These are phyloP conservation scores for Drechslera avenae DNA, from an alignment of 2,329 filamentous ascomycete species.

Conservation along the genomic window DNA sequence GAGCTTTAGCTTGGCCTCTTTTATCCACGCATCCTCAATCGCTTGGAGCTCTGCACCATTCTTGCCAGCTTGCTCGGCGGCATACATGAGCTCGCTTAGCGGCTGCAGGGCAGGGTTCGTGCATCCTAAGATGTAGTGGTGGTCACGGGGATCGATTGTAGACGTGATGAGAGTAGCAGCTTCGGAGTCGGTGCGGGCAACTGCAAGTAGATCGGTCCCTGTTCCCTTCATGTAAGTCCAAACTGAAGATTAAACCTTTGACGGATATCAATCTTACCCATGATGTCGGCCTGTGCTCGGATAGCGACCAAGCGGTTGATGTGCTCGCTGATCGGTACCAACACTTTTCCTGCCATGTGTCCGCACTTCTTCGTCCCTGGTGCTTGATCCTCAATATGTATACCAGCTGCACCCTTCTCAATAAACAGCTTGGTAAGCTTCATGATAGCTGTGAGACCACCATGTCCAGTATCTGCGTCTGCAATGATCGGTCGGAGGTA, in stretches of 20 bases:
- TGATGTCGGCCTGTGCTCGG: constrained; percentile 96
- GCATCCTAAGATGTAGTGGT: constrained; percentile 86
- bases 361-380: constrained; percentile 99
- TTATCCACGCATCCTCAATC: constrained; percentile 88
- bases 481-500: constrained; percentile 96
- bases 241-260: neutral
- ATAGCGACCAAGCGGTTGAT: constrained; percentile 98
- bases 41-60: constrained; percentile 78
- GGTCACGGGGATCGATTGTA: constrained; percentile 94
- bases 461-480: constrained; percentile 96
- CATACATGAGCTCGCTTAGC: constrained; percentile 87
- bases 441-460: constrained; percentile 98
- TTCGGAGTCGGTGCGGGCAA: constrained; percentile 96
- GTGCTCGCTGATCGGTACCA: constrained; percentile 96
- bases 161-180: constrained; percentile 96
- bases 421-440: constrained; percentile 98
- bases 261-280: constrained; percentile 64
- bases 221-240: neutral
- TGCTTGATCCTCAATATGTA: constrained; percentile 98
- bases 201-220: constrained; percentile 83
- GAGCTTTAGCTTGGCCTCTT: constrained; percentile 78
- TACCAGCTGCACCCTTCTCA: constrained; percentile 94
- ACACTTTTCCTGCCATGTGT: constrained; percentile 98
- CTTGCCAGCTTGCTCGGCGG: constrained; percentile 83
- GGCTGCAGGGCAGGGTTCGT: constrained; percentile 86